phyloP scores from a whole-genome alignment of 1,139 yeast genomes.

The Geotrichum restrictum region DNA sequence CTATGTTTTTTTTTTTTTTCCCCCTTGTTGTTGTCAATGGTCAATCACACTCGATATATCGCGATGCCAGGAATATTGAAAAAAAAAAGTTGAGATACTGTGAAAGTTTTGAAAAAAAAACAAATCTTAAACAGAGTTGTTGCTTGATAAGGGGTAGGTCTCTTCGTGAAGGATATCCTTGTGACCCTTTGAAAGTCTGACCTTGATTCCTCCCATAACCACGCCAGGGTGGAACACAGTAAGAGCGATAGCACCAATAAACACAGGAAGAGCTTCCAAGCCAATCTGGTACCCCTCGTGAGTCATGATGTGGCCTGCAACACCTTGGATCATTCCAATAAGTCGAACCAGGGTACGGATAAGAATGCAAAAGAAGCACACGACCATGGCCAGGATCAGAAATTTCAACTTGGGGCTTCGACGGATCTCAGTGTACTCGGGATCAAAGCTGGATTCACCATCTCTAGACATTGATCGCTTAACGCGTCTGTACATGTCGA shows the following conservation, averaged over 20 bases:
- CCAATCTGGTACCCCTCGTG: constrained; percentile 71
- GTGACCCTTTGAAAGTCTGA: too few species aligned
- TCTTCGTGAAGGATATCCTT: too few species aligned
- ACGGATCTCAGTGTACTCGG: neutral
- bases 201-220: neutral
- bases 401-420: neutral
- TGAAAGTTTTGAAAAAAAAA: too few species aligned
- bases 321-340: constrained; percentile 72
- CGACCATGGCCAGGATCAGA: constrained; percentile 25
- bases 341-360: constrained; percentile 75
- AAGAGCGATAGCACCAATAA: constrained; percentile 44
- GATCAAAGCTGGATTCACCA: neutral
- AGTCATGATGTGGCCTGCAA: constrained; percentile 60
- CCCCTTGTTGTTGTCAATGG: too few species aligned
- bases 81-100: too few species aligned
- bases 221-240: constrained; percentile 62
- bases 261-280: constrained; percentile 71
- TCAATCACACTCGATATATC: too few species aligned
- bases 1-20: too few species aligned
- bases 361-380: constrained; percentile 48
- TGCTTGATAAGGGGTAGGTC: too few species aligned
- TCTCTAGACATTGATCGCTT: neutral
- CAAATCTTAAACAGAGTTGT: too few species aligned
- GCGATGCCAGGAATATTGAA: too few species aligned
- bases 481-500: constrained; percentile 40